Conservation (phyloP, 139 green algal species). For the Trebouxia sp. region DNA sequence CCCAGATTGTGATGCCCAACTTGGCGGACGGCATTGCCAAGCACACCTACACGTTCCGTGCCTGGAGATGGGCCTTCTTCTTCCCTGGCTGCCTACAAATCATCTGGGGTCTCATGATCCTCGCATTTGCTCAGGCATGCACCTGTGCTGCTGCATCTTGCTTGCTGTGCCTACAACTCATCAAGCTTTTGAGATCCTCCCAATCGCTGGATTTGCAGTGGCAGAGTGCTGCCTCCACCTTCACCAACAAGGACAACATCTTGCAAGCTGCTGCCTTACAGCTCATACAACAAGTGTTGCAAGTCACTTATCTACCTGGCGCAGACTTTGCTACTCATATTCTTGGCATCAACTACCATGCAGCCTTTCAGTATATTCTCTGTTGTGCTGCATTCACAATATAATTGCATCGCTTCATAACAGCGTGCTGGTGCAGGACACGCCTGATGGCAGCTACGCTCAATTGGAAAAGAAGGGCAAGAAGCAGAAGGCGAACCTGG, state of each 20-base stretch:
- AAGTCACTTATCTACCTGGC: no score
- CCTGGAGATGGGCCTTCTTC: constrained; percentile 92
- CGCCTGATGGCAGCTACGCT: constrained; percentile 87
- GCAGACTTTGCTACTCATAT: no score
- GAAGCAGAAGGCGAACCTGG: constrained; percentile 61
- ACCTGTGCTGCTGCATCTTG: constrained; percentile 5
- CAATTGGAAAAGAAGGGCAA: constrained; percentile 71
- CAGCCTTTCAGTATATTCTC: no score
- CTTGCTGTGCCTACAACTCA: no score
- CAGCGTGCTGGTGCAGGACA: constrained; percentile 62
- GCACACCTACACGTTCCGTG: constrained; percentile 55
- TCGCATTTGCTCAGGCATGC: constrained; percentile 53
- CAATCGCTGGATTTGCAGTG: no score
- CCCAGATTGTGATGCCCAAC: constrained; percentile 92
- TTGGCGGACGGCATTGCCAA: constrained; percentile 66
- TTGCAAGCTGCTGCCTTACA: no score
- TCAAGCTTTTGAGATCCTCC: no score
- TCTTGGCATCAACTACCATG: no score
- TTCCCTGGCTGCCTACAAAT: constrained; percentile 76
- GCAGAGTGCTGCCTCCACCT: no score
- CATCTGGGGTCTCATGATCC: constrained; percentile 62
- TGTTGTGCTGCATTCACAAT: no score
- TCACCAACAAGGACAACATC: no score
- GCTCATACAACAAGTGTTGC: no score
- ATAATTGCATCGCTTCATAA: background rate